These are phyloP conservation scores for Candida tetrigidarum DNA, from an alignment of 1,139 yeast species.

Conservation along the genomic window DNA sequence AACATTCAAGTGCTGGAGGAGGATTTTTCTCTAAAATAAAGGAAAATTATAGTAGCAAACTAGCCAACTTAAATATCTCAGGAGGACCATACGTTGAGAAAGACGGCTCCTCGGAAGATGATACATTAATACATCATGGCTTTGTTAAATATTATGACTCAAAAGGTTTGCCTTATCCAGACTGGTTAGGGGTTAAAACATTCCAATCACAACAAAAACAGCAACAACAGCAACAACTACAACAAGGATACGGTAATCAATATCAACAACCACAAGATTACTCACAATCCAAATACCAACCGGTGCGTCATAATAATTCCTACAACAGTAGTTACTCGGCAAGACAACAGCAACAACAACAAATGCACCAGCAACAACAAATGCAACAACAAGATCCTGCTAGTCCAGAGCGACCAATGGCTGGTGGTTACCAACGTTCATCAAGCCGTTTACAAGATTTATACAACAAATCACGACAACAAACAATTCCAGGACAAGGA, in stretches of 20 bases:
- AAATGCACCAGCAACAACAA: slow-evolving; percentile 17
- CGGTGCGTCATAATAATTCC: slow-evolving; percentile 29
- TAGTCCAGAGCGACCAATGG: slow-evolving; percentile 11
- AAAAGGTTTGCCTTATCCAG: slow-evolving; percentile 42
- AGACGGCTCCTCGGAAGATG: slow-evolving; percentile 44
- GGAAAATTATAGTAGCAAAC: slow-evolving; percentile 38
- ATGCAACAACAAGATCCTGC: slow-evolving; percentile 13
- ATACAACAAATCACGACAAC: slow-evolving; percentile 49
- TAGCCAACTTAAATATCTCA: slow-evolving; percentile 39
- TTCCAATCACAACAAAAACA: slow-evolving; percentile 14
- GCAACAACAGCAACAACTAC: slow-evolving; percentile 10
- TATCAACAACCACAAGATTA: slow-evolving; percentile 11
- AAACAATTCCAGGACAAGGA: slow-evolving; percentile 40
- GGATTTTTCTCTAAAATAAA: slow-evolving; percentile 42
- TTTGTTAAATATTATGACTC: slow-evolving; percentile 45
- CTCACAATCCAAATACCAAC: slow-evolving; percentile 27
- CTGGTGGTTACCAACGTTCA: slow-evolving; percentile 32
- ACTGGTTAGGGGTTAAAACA: slow-evolving; percentile 45
- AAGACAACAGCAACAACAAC: slow-evolving; percentile 20
- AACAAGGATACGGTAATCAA: slow-evolving; percentile 9
- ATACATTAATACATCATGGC: slow-evolving; percentile 50
- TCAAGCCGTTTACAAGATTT: slow-evolving; percentile 45
- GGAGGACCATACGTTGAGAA: slow-evolving; percentile 31
- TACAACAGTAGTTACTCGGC: slow-evolving; percentile 27
- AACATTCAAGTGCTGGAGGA: slow-evolving; percentile 13